Conservation (phyloP, 1,284 basidiomycete species). For the Crocinoboletus sp. region DNA sequence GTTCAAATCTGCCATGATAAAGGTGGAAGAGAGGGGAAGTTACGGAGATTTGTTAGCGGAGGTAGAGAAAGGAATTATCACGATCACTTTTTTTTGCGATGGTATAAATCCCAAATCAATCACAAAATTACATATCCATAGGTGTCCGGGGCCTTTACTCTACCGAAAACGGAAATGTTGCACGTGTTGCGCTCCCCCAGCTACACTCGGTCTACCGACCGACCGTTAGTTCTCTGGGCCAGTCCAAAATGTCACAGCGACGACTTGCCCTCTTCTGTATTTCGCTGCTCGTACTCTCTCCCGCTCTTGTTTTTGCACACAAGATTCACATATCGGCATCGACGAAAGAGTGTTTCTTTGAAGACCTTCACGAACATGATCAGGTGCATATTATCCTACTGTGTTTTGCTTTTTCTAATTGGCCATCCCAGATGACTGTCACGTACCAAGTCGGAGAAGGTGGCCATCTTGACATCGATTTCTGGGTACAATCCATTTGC, state of each 20-base stretch:
- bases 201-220: too few relatives aligned
- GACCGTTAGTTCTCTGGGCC: neutral
- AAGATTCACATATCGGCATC: slow-evolving; percentile 72
- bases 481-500: slow-evolving; percentile 60
- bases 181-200: neutral
- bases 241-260: slow-evolving; percentile 21
- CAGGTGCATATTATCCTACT: slow-evolving; percentile 49
- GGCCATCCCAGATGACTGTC: slow-evolving; percentile 82
- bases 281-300: slow-evolving; percentile 40
- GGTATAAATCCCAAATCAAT: slow-evolving; percentile 11
- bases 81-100: slow-evolving; percentile 21
- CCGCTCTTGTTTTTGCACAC: slow-evolving; percentile 51
- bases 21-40: slow-evolving; percentile 12
- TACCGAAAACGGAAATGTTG: slow-evolving; percentile 11
- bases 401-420: slow-evolving; percentile 5
- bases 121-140: slow-evolving; percentile 4
- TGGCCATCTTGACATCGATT: slow-evolving; percentile 96
- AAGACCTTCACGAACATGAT: slow-evolving; percentile 94
- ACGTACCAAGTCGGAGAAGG: slow-evolving; percentile 98
- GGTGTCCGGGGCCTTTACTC: slow-evolving; percentile 27
- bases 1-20: slow-evolving; percentile 56
- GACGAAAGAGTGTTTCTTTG: slow-evolving; percentile 96
- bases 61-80: slow-evolving; percentile 31
- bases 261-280: slow-evolving; percentile 34
- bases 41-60: slow-evolving; percentile 25